These are phyloP conservation scores for Pouteria glomerata DNA, from an alignment of 148 eudicot species.

Conservation along the genomic window DNA sequence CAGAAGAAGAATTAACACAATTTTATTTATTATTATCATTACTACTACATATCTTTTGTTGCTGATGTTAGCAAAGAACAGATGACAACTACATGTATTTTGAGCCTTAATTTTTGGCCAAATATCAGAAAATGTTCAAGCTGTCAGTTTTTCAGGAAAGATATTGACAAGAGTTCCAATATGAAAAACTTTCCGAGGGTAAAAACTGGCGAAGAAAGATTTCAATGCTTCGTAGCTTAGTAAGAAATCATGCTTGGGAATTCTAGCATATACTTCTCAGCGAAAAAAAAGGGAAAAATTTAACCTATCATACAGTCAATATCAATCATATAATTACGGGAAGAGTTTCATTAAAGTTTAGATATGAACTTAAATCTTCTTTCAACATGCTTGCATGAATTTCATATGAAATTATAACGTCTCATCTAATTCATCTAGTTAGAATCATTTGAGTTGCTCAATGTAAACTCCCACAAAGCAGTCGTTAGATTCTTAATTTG, in stretches of 20 bases:
- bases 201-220: not conserved
- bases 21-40: not conserved
- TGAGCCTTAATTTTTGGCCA: not conserved
- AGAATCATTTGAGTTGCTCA: not conserved
- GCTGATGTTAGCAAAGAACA: not conserved
- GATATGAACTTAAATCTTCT: not conserved
- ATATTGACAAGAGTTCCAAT: not conserved
- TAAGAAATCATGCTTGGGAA: not conserved
- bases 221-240: not conserved
- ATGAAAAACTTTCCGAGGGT: not conserved
- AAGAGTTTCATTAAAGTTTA: not conserved
- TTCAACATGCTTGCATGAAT: not conserved
- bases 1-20: not conserved
- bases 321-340: not conserved
- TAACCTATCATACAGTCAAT: not conserved
- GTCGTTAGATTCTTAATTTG: not conserved
- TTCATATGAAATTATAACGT: not conserved
- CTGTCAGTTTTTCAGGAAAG: no score
- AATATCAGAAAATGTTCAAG: not conserved
- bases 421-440: not conserved
- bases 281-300: not conserved
- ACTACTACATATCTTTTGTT: not conserved
- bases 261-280: not conserved
- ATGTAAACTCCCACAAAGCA: not conserved
- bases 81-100: not conserved